Conservation (phyloP, 192 early-diverging fungal genomes). For the Coemansia sp. region DNA sequence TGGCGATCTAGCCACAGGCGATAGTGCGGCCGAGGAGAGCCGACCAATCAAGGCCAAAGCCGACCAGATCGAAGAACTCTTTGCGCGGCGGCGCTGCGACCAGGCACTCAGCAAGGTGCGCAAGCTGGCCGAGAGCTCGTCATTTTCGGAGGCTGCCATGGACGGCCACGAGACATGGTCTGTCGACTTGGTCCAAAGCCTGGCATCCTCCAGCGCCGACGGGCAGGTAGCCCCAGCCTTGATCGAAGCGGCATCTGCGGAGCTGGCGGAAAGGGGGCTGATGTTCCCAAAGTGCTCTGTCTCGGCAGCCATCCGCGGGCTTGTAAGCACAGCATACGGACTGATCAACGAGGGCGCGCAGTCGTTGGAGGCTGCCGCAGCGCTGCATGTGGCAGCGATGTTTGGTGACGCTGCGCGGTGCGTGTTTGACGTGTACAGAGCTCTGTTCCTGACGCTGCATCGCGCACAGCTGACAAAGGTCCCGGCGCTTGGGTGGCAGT, state of each 20-base stretch:
- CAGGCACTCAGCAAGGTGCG: slow-evolving; percentile 17
- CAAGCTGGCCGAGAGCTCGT: slow-evolving; percentile 16
- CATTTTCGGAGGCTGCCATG: slow-evolving; percentile 15
- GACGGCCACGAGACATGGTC: slow-evolving; percentile 28
- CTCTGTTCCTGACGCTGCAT: slow-evolving; percentile 31
- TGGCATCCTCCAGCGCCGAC: neutral
- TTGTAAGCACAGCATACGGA: slow-evolving; percentile 14
- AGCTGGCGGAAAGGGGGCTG: neutral
- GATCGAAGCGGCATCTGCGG: neutral
- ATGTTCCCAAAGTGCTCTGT: slow-evolving; percentile 19
- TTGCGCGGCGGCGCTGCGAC: slow-evolving; percentile 20
- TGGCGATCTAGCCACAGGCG: neutral
- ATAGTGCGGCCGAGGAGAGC: neutral
- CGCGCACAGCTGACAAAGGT: slow-evolving; percentile 24
- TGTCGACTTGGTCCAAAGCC: slow-evolving; percentile 8
- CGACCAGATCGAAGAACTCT: slow-evolving; percentile 22
- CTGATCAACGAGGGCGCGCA: slow-evolving; percentile 18
- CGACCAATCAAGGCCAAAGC: slow-evolving; percentile 22
- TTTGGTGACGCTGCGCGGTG: slow-evolving; percentile 6
- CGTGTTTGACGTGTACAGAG: slow-evolving; percentile 19
- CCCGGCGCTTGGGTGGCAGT: slow-evolving; percentile 45
- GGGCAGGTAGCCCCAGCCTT: neutral
- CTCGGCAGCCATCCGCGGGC: slow-evolving; percentile 12
- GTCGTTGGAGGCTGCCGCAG: neutral
- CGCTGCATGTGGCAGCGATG: neutral